Conservation (phyloP, 2,329 filamentous ascomycete species). For the Whalleya microplaca region DNA sequence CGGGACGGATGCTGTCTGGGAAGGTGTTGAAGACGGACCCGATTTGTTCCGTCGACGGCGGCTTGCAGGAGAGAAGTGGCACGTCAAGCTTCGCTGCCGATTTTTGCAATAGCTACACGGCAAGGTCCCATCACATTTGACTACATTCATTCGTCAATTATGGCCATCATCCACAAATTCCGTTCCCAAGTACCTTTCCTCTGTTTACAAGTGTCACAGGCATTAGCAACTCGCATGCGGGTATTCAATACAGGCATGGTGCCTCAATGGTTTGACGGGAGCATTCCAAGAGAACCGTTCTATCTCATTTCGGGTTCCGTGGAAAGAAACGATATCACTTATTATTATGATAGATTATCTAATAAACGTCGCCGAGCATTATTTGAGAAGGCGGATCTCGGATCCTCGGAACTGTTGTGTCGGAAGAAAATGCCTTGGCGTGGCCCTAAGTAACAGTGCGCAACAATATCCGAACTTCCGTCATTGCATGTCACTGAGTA, state of each 20-base stretch:
- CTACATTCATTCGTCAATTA: slow-evolving; percentile 28
- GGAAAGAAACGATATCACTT: neutral
- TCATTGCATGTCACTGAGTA: neutral
- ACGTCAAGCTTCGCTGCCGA: slow-evolving; percentile 47
- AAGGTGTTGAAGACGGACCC: slow-evolving; percentile 17
- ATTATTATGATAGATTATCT: too few species aligned
- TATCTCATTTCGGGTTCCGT: neutral
- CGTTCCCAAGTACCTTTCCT: slow-evolving; percentile 44
- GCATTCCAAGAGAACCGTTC: neutral
- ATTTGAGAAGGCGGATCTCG: slow-evolving; percentile 21
- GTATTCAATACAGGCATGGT: slow-evolving; percentile 22
- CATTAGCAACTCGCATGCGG: slow-evolving; percentile 52
- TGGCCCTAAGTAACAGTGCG: neutral
- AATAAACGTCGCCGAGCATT: neutral
- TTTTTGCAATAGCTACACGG: slow-evolving; percentile 56
- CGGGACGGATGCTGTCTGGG: slow-evolving; percentile 22
- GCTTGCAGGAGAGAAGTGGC: slow-evolving; percentile 52
- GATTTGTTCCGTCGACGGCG: slow-evolving; percentile 40
- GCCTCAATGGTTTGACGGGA: neutral
- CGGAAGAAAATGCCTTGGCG: neutral
- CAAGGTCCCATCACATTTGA: slow-evolving; percentile 58
- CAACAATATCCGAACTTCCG: slow-evolving; percentile 12
- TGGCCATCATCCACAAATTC: neutral
- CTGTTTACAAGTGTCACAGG: slow-evolving; percentile 58
- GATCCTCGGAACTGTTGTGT: slow-evolving; percentile 23